Evolutionary conservation across 371 early-diverging fungal genomes (phyloP).

Genomic region (Parasitella parasitica): DNA sequence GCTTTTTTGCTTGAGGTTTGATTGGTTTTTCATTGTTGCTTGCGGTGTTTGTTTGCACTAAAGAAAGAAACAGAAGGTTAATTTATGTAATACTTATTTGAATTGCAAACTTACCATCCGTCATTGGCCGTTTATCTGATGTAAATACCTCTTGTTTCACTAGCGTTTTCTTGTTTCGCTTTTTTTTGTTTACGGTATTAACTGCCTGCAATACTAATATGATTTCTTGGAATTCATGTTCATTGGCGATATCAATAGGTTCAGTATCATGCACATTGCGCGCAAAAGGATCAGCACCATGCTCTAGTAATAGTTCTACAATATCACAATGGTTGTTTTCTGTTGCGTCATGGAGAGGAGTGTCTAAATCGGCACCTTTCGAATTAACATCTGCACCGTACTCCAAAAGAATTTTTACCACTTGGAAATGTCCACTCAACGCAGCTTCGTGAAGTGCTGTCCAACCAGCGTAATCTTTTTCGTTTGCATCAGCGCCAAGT

Average conservation of each 20-base stretch:
- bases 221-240: constrained; percentile 47
- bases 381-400: constrained; percentile 73
- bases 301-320: constrained; percentile 56
- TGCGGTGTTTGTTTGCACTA: not conserved
- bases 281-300: constrained; percentile 58
- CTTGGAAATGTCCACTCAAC: constrained; percentile 61
- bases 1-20: constrained; percentile 24
- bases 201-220: constrained; percentile 21
- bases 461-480: constrained; percentile 72
- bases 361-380: constrained; percentile 67
- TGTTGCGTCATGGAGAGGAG: constrained; percentile 83
- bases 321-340: constrained; percentile 70
- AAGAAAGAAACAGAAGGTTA: not conserved
- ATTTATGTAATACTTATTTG: not conserved
- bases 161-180: not conserved
- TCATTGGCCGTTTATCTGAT: not conserved
- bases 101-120: not conserved
- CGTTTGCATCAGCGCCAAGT: constrained; percentile 75
- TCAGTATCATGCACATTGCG: constrained; percentile 55
- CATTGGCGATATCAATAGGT: constrained; percentile 57
- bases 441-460: constrained; percentile 81
- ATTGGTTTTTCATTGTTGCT: not conserved
- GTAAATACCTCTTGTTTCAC: not conserved
- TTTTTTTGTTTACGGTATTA: constrained; percentile 17
- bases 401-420: constrained; percentile 60